A percentile compares a stretch with the other conserved stretches of the same genome.
These are phyloP conservation scores for Avena atlantica DNA, from an alignment of 176 grass and related monocot genomes.

Conservation along the genomic window DNA sequence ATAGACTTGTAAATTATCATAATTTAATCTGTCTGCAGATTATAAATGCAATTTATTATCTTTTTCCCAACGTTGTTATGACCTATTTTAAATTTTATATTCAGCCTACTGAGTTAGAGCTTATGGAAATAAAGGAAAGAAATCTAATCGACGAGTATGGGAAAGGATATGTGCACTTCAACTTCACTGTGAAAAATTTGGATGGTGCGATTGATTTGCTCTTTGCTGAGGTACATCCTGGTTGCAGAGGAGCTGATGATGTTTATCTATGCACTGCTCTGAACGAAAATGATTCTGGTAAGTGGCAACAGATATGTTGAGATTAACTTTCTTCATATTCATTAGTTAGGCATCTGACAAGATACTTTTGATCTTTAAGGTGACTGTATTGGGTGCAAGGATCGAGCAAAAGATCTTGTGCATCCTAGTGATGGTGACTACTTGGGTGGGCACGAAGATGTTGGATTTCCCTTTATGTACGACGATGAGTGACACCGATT, in stretches of 20 bases:
- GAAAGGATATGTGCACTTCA: slow-evolving; percentile 1
- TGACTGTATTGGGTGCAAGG: not conserved
- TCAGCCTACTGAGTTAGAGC: not conserved
- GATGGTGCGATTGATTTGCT: not conserved
- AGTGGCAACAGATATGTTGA: not conserved
- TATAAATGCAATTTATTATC: not conserved
- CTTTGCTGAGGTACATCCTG: slow-evolving; percentile 16
- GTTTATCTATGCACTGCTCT: slow-evolving; percentile 10
- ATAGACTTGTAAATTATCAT: not conserved
- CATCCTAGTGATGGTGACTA: not conserved
- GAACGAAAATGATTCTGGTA: not conserved
- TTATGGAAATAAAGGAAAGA: not conserved
- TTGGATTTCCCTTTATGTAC: not conserved
- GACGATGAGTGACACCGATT: not conserved
- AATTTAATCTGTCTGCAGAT: not conserved
- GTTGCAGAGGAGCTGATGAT: not conserved
- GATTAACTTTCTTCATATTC: not conserved
- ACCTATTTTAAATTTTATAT: not conserved
- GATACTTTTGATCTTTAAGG: not conserved
- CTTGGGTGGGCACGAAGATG: not conserved
- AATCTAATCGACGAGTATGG: not conserved
- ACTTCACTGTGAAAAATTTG: slow-evolving; percentile 7
- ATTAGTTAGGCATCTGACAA: not conserved
- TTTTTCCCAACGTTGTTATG: not conserved
- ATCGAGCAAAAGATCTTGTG: not conserved